Base-by-base conservation (phyloP, 2,329 filamentous ascomycete genomes). In the Verticillium albo-atrum region DNA sequence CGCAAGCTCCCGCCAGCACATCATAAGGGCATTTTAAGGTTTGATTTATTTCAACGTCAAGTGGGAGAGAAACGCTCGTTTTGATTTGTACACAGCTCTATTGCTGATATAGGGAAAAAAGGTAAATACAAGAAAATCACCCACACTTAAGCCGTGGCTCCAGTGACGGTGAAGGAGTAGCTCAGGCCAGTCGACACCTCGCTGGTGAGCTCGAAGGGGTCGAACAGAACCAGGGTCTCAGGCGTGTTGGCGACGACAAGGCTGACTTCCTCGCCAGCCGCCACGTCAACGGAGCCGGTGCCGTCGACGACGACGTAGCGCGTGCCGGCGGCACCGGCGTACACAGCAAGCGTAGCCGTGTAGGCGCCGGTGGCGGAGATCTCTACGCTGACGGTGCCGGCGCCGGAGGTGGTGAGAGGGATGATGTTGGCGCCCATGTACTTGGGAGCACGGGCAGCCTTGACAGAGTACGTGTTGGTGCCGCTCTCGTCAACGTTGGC, bases 361-460 rank as follows among this genome's bases (percentile, higher is more conserved):
- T 75, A 77, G 3, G 74, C 68, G 27, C 63, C 71, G 3, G 64
- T 62, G 0, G 75, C 69, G 4, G 72, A 68, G n/a, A 79, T 67
- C 55, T 68, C 70, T 32, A 74, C 71, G 6, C 63, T 62, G 0
- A 75, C 67, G 20, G 66, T 67, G n/a, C 68, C 63, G 42, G 42
- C 42, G 0, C 72, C 71, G 0, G 71, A 70, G 1, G 66, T 71
- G 14, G 72, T 74, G 10, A 82, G 70, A 1, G 78, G 78, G 50
- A 78, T 74, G 62, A 81, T 81, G 66, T 77, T 82, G 56, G 79
- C 73, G 1, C 80, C 80, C 77, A 82, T 78, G 67, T 82, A 82
- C 27, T 71, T 69, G 23, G 79, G 79, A 17, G 70, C 68, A 3
- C 79, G 70, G 14, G 70, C 73, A 0, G 72, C 51, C 59, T 77